Percentiles rank a stretch among this genome's conserved stretches.
phyloP scores from a whole-genome alignment of 371 early-diverging fungal genomes.

The Quaeritorhiza haematococci region DNA sequence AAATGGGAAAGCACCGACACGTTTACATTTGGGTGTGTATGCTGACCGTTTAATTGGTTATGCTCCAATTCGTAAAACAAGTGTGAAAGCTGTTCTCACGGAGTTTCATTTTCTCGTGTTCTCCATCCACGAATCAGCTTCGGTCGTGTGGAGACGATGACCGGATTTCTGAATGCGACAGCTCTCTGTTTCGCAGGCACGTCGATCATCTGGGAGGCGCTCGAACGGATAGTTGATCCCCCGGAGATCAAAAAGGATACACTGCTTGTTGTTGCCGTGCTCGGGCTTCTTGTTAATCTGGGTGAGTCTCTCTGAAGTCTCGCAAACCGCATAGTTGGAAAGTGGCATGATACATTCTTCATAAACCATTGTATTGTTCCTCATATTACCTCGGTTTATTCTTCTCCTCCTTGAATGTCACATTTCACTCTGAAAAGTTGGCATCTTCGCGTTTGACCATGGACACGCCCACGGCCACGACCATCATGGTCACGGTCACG shows the following conservation, averaged over 20 bases:
- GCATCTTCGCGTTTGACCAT: slow-evolving; percentile 88
- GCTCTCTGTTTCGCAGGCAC: slow-evolving; percentile 82
- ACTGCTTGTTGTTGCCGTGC: slow-evolving; percentile 77
- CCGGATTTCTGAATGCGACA: slow-evolving; percentile 88
- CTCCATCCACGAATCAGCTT: slow-evolving; percentile 44
- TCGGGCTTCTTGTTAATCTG: slow-evolving; percentile 85
- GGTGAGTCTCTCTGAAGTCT: slow-evolving; percentile 14
- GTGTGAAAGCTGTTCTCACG: not conserved
- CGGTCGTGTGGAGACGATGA: slow-evolving; percentile 82
- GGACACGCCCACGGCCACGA: slow-evolving; percentile 43
- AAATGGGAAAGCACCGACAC: slow-evolving; percentile 79
- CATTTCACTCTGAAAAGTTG: no score
- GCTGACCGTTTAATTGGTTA: not conserved
- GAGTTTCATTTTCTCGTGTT: not conserved
- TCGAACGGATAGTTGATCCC: slow-evolving; percentile 79
- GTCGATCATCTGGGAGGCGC: slow-evolving; percentile 84
- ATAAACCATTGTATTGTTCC: no score
- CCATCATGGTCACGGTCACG: slow-evolving; percentile 52
- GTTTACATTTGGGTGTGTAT: slow-evolving; percentile 70
- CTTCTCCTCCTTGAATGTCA: no score
- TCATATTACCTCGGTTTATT: no score
- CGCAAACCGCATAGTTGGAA: not conserved
- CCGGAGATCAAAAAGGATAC: slow-evolving; percentile 76
- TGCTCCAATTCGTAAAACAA: not conserved
- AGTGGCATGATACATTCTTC: not conserved